Evolutionary conservation across 2,329 filamentous ascomycete genomes (phyloP).

Genomic region (Fusarium virguliforme): DNA sequence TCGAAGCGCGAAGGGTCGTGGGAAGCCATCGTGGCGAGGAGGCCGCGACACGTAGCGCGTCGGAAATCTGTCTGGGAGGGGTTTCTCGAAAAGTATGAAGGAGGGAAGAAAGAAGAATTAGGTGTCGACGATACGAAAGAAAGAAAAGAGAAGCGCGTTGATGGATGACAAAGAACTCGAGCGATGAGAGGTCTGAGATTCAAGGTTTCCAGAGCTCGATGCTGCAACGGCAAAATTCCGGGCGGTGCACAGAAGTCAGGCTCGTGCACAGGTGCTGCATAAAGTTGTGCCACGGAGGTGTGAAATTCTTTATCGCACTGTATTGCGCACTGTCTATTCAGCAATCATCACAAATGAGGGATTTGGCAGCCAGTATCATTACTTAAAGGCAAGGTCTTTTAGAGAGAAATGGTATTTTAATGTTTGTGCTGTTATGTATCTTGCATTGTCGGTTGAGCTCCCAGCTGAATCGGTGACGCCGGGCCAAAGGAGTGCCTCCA

Average conservation of each 20-base stretch:
- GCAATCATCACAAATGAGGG: not conserved
- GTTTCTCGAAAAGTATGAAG: slow-evolving; percentile 16
- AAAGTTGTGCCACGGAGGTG: slow-evolving; percentile 19
- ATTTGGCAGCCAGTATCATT: not conserved
- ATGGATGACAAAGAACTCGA: slow-evolving; percentile 44
- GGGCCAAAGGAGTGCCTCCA: not conserved
- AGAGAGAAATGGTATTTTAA: too few species aligned
- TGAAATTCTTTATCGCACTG: not conserved
- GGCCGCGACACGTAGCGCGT: slow-evolving; percentile 44
- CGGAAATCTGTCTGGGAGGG: slow-evolving; percentile 11
- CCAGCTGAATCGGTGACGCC: not conserved
- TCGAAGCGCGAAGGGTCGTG: slow-evolving; percentile 67
- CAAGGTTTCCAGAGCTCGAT: slow-evolving; percentile 30
- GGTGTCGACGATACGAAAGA: slow-evolving; percentile 10
- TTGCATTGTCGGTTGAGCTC: not conserved
- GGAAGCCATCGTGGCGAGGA: slow-evolving; percentile 60
- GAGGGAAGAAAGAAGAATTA: slow-evolving; percentile 22
- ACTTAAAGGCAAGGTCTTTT: not conserved
- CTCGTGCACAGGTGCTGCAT: slow-evolving; percentile 20
- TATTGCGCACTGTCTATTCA: not conserved
- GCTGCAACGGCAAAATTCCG: slow-evolving; percentile 41
- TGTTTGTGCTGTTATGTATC: not conserved
- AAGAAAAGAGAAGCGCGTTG: slow-evolving; percentile 29
- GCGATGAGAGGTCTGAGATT: slow-evolving; percentile 33
- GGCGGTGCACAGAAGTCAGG: slow-evolving; percentile 30